phyloP scores from a whole-genome alignment of 176 grass and related monocot species.

The Elymus sibiricus region DNA sequence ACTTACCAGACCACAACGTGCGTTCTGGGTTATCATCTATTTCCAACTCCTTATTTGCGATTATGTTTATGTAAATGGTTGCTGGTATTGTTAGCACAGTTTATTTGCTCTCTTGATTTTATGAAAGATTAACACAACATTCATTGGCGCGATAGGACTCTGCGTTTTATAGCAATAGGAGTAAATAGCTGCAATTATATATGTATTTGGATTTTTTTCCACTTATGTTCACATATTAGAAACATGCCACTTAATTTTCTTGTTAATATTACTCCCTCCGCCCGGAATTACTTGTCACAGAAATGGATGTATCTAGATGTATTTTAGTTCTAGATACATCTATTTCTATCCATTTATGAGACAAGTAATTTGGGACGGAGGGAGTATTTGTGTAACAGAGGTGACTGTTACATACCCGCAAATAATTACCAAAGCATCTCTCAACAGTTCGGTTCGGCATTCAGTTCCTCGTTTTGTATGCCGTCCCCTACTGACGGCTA shows the following conservation, averaged over 20 bases:
- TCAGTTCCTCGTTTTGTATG: not conserved
- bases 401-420: not conserved
- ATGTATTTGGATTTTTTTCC: not conserved
- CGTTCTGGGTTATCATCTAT: not conserved
- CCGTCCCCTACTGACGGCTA: not conserved
- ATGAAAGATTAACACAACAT: not conserved
- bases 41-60: not conserved
- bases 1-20: not conserved
- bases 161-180: not conserved
- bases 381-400: not conserved
- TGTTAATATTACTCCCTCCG: conserved; percentile 1
- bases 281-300: no score
- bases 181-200: not conserved
- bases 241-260: not conserved
- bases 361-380: no score
- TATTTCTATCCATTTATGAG: no score
- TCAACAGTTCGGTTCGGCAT: not conserved
- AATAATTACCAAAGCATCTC: not conserved
- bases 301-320: no score
- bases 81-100: not conserved
- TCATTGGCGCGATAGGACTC: not conserved
- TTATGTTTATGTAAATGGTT: not conserved
- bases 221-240: conserved; percentile 6
- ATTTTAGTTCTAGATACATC: no score
- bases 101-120: conserved; percentile 5